Conservation (phyloP, 345 rosid genomes). For the Acer negundo region DNA sequence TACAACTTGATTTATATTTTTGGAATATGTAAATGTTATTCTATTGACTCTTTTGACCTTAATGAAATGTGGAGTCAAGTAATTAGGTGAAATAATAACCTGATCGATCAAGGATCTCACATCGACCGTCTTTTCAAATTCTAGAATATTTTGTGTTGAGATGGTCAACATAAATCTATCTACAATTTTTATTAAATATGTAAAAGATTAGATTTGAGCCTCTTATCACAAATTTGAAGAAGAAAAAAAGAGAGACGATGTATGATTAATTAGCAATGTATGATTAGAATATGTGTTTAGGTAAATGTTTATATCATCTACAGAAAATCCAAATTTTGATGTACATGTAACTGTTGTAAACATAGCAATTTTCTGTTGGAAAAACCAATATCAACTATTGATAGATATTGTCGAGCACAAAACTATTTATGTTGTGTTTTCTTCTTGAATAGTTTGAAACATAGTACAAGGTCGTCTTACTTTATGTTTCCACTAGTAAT, state of each 20-base stretch:
- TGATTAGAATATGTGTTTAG: too few relatives aligned
- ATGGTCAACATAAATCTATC: too few relatives aligned
- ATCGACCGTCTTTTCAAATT: neutral
- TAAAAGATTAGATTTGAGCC: too few relatives aligned
- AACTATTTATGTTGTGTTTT: neutral
- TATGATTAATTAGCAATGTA: too few relatives aligned
- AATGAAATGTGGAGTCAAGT: neutral
- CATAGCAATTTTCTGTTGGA: neutral
- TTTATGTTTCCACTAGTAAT: slow-evolving; percentile 2
- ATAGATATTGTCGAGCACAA: neutral
- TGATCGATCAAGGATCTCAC: neutral
- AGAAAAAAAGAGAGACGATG: too few relatives aligned
- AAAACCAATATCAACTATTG: neutral
- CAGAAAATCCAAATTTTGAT: neutral
- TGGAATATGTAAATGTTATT: neutral
- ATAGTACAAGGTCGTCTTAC: neutral
- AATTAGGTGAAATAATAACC: slow-evolving; percentile 17
- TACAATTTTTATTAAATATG: too few relatives aligned
- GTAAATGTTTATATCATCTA: too few relatives aligned
- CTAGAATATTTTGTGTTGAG: too few relatives aligned
- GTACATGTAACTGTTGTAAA: neutral
- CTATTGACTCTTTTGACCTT: neutral
- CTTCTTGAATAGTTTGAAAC: slow-evolving; percentile 2
- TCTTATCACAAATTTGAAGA: neutral
- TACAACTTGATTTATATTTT: slow-evolving; percentile 2